Evolutionary conservation across 2,329 filamentous ascomycete species (phyloP).

Genomic region (Penicillium glabrum): DNA sequence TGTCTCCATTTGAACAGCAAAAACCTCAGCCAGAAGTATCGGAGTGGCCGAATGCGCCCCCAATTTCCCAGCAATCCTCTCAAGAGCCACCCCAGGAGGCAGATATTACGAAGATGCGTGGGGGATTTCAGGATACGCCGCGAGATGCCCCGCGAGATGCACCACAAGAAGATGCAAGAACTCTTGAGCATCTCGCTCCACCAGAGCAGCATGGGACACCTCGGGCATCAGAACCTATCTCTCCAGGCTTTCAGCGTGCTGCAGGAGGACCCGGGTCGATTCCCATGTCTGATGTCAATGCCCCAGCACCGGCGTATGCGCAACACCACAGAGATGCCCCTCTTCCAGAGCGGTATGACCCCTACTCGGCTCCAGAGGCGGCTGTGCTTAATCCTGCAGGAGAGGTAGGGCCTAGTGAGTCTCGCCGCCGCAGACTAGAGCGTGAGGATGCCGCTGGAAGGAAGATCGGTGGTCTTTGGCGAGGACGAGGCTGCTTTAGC

Average conservation of each 20-base stretch:
- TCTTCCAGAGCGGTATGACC: slow-evolving; percentile 28
- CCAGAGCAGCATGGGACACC: slow-evolving; percentile 38
- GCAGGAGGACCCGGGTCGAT: slow-evolving; percentile 65
- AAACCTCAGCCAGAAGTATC: not conserved
- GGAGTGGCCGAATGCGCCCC: not conserved
- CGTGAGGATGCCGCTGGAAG: slow-evolving; percentile 64
- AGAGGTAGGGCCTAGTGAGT: slow-evolving; percentile 45
- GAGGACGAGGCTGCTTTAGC: slow-evolving; percentile 64
- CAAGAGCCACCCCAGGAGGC: not conserved
- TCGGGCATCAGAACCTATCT: slow-evolving; percentile 61
- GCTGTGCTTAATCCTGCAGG: slow-evolving; percentile 23
- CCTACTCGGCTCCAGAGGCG: slow-evolving; percentile 23
- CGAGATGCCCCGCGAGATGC: not conserved
- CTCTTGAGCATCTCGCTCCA: not conserved
- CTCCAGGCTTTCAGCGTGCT: slow-evolving; percentile 61
- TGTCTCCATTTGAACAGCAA: slow-evolving; percentile 26
- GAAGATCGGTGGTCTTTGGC: slow-evolving; percentile 63
- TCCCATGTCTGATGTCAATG: slow-evolving; percentile 53
- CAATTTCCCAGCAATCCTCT: not conserved
- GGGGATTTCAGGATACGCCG: not conserved
- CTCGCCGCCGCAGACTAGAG: slow-evolving; percentile 59
- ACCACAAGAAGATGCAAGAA: not conserved
- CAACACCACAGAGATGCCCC: slow-evolving; percentile 27
- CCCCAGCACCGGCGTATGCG: slow-evolving; percentile 35
- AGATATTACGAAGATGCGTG: not conserved